phyloP scores from a whole-genome alignment of 495 filamentous ascomycete genomes.

The Neurospora discreta region DNA sequence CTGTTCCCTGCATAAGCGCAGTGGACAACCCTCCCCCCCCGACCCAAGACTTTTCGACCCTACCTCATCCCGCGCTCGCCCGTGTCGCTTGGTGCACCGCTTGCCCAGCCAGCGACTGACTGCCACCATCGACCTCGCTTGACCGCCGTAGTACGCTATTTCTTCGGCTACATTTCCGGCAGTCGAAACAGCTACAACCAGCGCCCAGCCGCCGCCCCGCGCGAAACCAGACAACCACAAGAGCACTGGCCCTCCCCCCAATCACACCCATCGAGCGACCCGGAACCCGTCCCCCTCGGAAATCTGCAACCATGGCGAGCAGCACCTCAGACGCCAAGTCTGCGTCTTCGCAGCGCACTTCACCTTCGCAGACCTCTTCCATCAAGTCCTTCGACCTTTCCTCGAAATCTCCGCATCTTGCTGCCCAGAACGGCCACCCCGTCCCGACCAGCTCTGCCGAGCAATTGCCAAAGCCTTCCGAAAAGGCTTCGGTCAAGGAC shows the following conservation, averaged over 20 bases:
- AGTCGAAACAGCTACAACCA: background rate
- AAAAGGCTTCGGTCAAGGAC: conserved; percentile 38
- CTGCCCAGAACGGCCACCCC: conserved; percentile 26
- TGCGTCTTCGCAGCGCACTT: conserved; percentile 25
- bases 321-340: conserved; percentile 17
- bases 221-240: background rate
- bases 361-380: conserved; percentile 31
- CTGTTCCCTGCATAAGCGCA: conserved; percentile 26
- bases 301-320: conserved; percentile 13
- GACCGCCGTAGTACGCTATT: background rate
- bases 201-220: background rate
- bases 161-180: background rate
- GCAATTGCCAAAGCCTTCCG: conserved; percentile 25
- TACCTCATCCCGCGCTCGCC: background rate
- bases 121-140: background rate
- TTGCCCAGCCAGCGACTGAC: background rate
- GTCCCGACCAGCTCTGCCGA: conserved; percentile 13
- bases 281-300: background rate
- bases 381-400: conserved; percentile 31
- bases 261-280: background rate
- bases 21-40: conserved; percentile 10
- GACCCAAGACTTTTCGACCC: background rate
- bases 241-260: conserved; percentile 3
- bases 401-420: conserved; percentile 29
- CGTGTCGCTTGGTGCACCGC: background rate